Evolutionary conservation across 2,329 filamentous ascomycete genomes (phyloP).

Genomic region (Pseudogymnoascus destructans): DNA sequence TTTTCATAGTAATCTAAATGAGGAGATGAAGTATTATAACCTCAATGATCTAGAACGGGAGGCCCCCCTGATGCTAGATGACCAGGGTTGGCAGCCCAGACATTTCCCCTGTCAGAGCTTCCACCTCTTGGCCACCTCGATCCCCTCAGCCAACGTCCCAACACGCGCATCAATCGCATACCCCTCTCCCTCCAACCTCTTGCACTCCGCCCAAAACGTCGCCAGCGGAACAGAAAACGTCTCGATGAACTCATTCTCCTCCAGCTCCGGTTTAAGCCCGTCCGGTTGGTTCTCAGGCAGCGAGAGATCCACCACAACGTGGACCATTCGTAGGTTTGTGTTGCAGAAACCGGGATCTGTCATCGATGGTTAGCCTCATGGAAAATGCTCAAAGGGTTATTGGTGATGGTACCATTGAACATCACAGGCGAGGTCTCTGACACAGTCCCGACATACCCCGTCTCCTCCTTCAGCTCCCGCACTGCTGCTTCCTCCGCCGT

Average conservation of each 20-base stretch:
- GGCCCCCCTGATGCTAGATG: not conserved
- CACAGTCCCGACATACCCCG: constrained; percentile 46
- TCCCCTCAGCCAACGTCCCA: constrained; percentile 29
- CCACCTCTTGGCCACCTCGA: constrained; percentile 28
- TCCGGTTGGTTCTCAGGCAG: constrained; percentile 32
- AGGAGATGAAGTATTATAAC: not conserved
- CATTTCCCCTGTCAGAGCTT: constrained; percentile 19
- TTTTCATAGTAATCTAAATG: not conserved
- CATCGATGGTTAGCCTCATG: not conserved
- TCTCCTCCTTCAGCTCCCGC: constrained; percentile 53
- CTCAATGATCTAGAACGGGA: not conserved
- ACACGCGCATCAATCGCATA: constrained; percentile 30
- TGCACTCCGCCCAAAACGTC: constrained; percentile 33
- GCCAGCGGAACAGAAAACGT: constrained; percentile 35
- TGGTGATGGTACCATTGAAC: constrained; percentile 37
- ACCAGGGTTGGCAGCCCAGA: not conserved
- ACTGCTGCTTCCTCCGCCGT: constrained; percentile 47
- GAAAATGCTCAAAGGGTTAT: not conserved
- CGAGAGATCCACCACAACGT: constrained; percentile 35
- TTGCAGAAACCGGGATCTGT: constrained; percentile 51
- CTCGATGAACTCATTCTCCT: constrained; percentile 41
- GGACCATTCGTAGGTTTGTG: constrained; percentile 46
- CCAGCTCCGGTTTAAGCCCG: constrained; percentile 32
- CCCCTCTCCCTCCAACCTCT: constrained; percentile 30
- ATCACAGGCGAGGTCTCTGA: constrained; percentile 50